Evolutionary conservation across 2,329 filamentous ascomycete genomes (phyloP).

Genomic region (Rhexocercosporidium sp.): DNA sequence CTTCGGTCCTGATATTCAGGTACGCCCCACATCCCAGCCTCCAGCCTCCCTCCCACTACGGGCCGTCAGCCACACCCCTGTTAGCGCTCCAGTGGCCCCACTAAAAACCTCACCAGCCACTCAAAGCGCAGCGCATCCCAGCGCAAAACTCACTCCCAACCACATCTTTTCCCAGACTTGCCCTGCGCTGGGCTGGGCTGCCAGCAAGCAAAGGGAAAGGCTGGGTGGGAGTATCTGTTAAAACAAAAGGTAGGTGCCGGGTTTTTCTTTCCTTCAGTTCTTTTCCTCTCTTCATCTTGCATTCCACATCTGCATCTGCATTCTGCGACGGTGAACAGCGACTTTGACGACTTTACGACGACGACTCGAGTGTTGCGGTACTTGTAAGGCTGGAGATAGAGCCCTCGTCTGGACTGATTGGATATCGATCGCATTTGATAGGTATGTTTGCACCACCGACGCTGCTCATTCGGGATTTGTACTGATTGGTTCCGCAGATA

Average conservation of each 20-base stretch:
- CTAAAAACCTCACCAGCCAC: conserved; percentile 1
- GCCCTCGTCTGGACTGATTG: too few relatives aligned
- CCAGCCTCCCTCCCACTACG: not conserved
- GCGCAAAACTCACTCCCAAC: not conserved
- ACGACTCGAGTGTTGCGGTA: not conserved
- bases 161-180: not conserved
- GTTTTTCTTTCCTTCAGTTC: not conserved
- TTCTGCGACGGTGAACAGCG: not conserved
- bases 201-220: not conserved
- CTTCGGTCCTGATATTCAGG: not conserved
- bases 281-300: not conserved
- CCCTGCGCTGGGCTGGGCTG: not conserved
- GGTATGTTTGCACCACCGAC: not conserved
- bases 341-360: not conserved
- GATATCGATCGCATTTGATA: too few relatives aligned
- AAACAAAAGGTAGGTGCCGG: not conserved
- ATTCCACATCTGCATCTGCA: not conserved
- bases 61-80: not conserved
- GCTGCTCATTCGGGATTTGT: not conserved
- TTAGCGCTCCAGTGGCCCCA: not conserved
- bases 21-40: conserved; percentile 1
- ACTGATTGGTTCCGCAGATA: not conserved
- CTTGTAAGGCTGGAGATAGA: too few relatives aligned
- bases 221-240: not conserved
- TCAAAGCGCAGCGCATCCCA: not conserved